phyloP scores from a whole-genome alignment of 805 yeast genomes.

The Candida suzukii region DNA sequence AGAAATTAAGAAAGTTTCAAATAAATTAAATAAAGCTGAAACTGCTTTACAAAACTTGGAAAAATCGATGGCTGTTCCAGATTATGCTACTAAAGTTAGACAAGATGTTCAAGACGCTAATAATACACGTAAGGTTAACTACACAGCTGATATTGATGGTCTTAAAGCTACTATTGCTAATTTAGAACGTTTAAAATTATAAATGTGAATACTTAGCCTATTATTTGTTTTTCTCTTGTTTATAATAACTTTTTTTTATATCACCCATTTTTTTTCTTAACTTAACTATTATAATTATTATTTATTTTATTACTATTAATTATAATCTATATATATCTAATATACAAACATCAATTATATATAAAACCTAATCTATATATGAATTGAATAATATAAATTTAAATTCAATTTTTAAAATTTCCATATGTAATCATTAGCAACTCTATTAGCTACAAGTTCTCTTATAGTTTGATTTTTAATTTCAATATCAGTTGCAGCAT shows the following conservation, averaged over 20 bases:
- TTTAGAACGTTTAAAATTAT: slow-evolving; percentile 71
- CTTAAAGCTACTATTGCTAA: slow-evolving; percentile 78
- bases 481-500: slow-evolving; percentile 41
- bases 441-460: slow-evolving; percentile 36
- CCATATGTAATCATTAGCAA: slow-evolving; percentile 58
- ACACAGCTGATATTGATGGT: slow-evolving; percentile 84
- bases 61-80: slow-evolving; percentile 63
- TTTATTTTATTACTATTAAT: not conserved
- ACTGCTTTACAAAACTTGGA: slow-evolving; percentile 55
- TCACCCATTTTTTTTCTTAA: not conserved
- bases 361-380: too few species aligned
- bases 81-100: slow-evolving; percentile 82
- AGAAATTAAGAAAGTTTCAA: slow-evolving; percentile 76
- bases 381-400: not conserved
- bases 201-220: slow-evolving; percentile 1
- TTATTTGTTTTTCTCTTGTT: not conserved
- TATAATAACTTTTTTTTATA: not conserved
- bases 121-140: slow-evolving; percentile 56
- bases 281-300: not conserved
- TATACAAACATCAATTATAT: not conserved
- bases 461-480: slow-evolving; percentile 38
- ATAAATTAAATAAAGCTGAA: slow-evolving; percentile 63
- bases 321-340: not conserved
- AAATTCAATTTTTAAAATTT: slow-evolving; percentile 14
- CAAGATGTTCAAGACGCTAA: slow-evolving; percentile 77